Base-by-base conservation (phyloP, 129 eudicot genomes). In the Cynara cardunculus region DNA sequence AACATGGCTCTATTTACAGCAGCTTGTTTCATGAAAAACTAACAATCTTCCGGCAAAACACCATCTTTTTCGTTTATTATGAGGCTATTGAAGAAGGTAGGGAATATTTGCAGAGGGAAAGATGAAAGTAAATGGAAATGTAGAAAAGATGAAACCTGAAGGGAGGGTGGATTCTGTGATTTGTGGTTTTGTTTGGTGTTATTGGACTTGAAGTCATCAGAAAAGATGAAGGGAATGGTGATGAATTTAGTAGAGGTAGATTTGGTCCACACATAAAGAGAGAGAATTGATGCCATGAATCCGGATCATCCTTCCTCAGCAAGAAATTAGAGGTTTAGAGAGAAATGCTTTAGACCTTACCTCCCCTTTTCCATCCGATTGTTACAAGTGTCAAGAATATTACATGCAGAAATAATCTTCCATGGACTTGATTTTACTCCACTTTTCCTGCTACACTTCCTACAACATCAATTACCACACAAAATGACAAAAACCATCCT, bases 361-460 rank as follows among this genome's bases (percentile, higher is more conserved):
- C 27, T 77, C 78, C 86, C 78, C 72, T 83, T 77, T 83, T 83
- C 28, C 82, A 77, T 83, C 82, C 26, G 4, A 65, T 71, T 77
- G 61, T 77, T 83, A 77, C 86, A 83, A 35, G 82, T 83, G 82
- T 83, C 82, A 62, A 37, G 46, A 37, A 37, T 37, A 9, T 37
- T 37, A 37, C 46, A 9, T 41, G 53, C 53, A 41, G 16, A 41
- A 41, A 41, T 41, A 41, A 41, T 41, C 53, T 41, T 64, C 69
- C 65, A 18, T n/a, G 22, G 22, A 56, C 65, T 56, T 56, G 24
- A 56, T 56, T 56, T 56, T 19, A 56, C 24, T 56, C 65, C 65
- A 56, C 65, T 56, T 56, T 56, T 56, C 24, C 59, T 46, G 59
- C 49, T 39, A 39, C 49, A 39, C 49, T 39, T 46, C 59, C 59